Conservation (phyloP, 148 eudicot species). For the Amaranthus cruentus region DNA sequence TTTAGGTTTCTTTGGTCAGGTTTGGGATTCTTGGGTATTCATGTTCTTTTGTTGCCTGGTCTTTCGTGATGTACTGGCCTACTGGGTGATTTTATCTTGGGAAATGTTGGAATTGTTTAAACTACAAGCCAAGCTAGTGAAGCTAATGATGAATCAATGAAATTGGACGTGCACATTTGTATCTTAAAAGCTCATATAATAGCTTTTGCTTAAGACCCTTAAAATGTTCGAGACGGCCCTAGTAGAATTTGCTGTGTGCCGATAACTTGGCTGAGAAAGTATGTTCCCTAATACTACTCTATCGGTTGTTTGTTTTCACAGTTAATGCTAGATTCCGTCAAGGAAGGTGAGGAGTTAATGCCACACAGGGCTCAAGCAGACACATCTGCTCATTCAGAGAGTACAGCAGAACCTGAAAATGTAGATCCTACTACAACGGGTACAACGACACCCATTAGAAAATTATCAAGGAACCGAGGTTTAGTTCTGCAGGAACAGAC, state of each 20-base stretch:
- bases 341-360: conserved; percentile 82
- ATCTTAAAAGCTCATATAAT: no score
- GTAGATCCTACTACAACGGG: conserved; percentile 29
- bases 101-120: no score
- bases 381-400: conserved; percentile 10
- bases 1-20: no score
- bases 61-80: no score
- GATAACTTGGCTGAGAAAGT: not conserved
- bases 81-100: no score
- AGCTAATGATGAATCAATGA: no score
- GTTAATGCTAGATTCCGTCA: conserved; percentile 64
- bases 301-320: conserved; percentile 27
- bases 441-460: conserved; percentile 67
- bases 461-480: conserved; percentile 72
- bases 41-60: no score
- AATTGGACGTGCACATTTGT: no score
- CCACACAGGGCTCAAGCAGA: conserved; percentile 47
- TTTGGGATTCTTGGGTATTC: no score
- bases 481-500: conserved; percentile 68
- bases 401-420: conserved; percentile 14
- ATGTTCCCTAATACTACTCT: not conserved
- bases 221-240: no score
- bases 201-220: no score
- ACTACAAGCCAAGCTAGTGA: no score
- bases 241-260: not conserved